Percentiles rank a stretch among this genome's conserved stretches.
Conservation (phyloP, 441 rosid genomes). For the Gossypium laxum region DNA sequence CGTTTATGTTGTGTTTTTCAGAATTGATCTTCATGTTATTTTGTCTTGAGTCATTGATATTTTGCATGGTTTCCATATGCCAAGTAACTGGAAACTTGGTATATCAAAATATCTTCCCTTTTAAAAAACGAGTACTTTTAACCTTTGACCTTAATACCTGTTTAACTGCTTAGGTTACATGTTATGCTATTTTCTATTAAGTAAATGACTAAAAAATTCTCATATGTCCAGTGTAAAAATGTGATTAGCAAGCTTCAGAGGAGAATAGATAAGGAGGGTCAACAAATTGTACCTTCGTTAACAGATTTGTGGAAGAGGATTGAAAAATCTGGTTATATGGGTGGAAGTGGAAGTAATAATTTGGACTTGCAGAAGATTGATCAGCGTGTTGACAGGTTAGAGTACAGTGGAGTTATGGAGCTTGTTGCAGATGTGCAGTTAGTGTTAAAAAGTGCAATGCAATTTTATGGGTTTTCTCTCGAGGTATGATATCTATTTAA, state of each 20-base stretch:
- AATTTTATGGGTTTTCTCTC: conserved; percentile 66
- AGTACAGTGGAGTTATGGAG: conserved; percentile 72
- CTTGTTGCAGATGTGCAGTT: conserved; percentile 80
- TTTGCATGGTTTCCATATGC: neutral
- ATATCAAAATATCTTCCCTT: neutral
- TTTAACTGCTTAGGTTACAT: neutral
- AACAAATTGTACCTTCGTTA: conserved; percentile 79
- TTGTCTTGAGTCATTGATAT: neutral
- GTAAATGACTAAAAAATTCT: conserved; percentile 8
- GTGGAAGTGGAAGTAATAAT: conserved; percentile 58
- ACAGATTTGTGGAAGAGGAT: conserved; percentile 87
- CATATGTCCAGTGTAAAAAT: conserved; percentile 66
- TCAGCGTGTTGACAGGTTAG: conserved; percentile 67
- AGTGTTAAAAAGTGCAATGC: conserved; percentile 84
- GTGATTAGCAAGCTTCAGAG: conserved; percentile 84
- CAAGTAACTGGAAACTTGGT: neutral
- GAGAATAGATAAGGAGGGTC: conserved; percentile 88
- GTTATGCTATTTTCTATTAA: neutral
- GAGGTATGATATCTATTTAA: conserved; percentile 47
- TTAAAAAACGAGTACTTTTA: neutral
- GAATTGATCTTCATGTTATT: neutral
- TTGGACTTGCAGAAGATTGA: conserved; percentile 86
- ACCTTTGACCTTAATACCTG: neutral
- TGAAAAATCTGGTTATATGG: conserved; percentile 48
- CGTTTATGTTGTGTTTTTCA: neutral